Conservation (phyloP, 1,139 yeast species). For the Candida sanyaensis region DNA sequence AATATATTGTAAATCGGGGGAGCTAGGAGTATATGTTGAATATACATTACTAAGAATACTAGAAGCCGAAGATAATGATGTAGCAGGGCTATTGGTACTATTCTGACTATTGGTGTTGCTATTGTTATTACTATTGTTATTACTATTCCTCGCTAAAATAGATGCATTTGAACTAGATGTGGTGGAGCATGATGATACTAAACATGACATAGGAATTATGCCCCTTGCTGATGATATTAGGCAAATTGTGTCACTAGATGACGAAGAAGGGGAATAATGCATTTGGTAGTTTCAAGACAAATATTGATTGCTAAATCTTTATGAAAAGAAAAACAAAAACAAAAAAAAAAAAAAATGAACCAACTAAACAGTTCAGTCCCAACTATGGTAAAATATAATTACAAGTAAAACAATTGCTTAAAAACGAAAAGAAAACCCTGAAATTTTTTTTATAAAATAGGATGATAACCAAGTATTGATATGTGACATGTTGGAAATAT, state of each 20-base stretch:
- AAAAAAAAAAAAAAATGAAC: background rate
- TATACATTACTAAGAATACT: slow-evolving; percentile 3
- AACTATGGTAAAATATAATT: no score
- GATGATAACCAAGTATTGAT: no score
- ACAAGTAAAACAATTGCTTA: no score
- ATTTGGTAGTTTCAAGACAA: background rate
- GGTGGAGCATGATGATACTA: slow-evolving; percentile 3
- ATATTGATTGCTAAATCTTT: background rate
- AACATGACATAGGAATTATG: slow-evolving; percentile 9
- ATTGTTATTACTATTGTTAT: background rate
- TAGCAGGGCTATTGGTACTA: background rate
- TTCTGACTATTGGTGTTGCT: background rate
- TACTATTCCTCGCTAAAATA: background rate
- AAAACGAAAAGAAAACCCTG: no score
- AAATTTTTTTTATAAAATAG: no score
- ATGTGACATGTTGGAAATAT: background rate
- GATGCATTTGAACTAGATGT: slow-evolving; percentile 1
- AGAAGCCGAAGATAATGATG: slow-evolving; percentile 1
- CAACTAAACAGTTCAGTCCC: no score
- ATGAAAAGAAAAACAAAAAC: background rate
- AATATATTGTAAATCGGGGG: slow-evolving; percentile 1
- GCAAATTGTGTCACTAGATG: slow-evolving; percentile 1
- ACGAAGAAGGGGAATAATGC: background rate
- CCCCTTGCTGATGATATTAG: slow-evolving; percentile 5
- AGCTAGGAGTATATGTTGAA: background rate